A percentile compares a stretch with the other conserved stretches of the same genome.
These are phyloP conservation scores for Dendrobium catenatum DNA, from an alignment of 106 monocot species.

Conservation along the genomic window DNA sequence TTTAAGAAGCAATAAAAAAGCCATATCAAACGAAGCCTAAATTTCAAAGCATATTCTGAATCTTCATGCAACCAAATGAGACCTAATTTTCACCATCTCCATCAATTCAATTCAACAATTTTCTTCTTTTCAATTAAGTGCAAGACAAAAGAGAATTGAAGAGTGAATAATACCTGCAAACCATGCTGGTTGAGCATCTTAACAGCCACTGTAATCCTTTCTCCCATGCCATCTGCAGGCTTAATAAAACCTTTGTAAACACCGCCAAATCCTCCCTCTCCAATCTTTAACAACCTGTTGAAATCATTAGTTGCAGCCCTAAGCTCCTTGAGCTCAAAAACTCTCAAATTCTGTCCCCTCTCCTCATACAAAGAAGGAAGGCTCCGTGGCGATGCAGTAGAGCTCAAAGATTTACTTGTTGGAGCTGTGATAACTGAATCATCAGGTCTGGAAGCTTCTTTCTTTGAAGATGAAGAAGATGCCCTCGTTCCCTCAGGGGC, in stretches of 20 bases:
- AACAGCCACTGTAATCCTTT: slow-evolving; percentile 18
- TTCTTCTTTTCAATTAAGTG: not conserved
- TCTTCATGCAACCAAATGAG: not conserved
- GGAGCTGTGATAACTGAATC: slow-evolving; percentile 6
- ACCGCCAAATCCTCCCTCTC: slow-evolving; percentile 24
- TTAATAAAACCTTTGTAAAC: slow-evolving; percentile 22
- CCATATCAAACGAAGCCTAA: too few species aligned
- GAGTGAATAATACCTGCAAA: slow-evolving; percentile 17
- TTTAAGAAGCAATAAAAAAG: too few species aligned
- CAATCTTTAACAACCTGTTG: slow-evolving; percentile 20
- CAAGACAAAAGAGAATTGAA: not conserved
- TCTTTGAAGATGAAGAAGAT: slow-evolving; percentile 3
- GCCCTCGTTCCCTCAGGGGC: not conserved
- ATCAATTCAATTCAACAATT: not conserved
- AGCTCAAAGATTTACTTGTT: slow-evolving; percentile 18
- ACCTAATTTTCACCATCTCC: not conserved
- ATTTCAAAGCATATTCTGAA: not conserved
- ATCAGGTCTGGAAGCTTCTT: not conserved
- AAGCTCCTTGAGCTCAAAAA: slow-evolving; percentile 23
- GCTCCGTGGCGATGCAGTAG: slow-evolving; percentile 17
- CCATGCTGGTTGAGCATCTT: slow-evolving; percentile 20
- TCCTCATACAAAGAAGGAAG: slow-evolving; percentile 20
- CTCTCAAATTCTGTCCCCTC: slow-evolving; percentile 17
- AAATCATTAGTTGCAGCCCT: slow-evolving; percentile 23
- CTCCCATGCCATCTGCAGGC: slow-evolving; percentile 15